Conservation (phyloP, 163 green algal genomes). For the Chlorella variabilis region DNA sequence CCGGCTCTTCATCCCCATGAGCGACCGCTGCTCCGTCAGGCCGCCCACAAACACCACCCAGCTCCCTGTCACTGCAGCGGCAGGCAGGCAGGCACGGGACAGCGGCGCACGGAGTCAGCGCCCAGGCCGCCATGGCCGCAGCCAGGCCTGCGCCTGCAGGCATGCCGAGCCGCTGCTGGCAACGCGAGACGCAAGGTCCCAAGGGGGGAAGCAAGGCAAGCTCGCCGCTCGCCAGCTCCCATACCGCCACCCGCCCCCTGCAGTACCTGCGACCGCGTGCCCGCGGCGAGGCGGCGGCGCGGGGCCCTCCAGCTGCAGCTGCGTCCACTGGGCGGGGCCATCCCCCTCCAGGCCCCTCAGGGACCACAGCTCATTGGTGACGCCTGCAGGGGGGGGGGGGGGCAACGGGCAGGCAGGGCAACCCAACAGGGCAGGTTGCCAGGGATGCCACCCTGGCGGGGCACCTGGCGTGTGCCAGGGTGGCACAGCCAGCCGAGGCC, state of each 20-base stretch:
- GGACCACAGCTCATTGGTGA: conserved; percentile 54
- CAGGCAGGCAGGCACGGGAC: too few species aligned
- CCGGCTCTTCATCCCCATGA: conserved; percentile 48
- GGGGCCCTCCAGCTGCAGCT: conserved; percentile 53
- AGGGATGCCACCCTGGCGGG: too few species aligned
- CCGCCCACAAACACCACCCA: conserved; percentile 58
- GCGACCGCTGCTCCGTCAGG: conserved; percentile 43
- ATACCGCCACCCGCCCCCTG: too few species aligned
- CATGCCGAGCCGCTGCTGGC: background rate
- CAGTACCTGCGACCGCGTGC: conserved; percentile 40
- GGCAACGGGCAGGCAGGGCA: too few species aligned
- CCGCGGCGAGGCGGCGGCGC: conserved; percentile 51
- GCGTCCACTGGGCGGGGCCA: conserved; percentile 46
- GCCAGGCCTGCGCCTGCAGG: background rate
- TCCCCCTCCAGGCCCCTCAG: conserved; percentile 45
- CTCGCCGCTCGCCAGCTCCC: too few species aligned
- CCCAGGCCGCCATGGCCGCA: background rate
- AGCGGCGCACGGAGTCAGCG: too few species aligned
- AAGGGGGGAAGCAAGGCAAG: too few species aligned
- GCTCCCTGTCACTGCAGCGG: background rate
- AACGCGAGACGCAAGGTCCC: too few species aligned
- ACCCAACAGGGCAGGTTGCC: too few species aligned
- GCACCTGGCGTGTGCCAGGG: too few species aligned
- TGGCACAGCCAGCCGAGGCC: too few species aligned
- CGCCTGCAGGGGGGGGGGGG: background rate